Evolutionary conservation across 176 grass and related monocot genomes (phyloP).

Genomic region (bread wheat (Triticum aestivum)): IWGSC_CS_RefSeq_v2.1 NC_057809.1:506762361-506762860

Average conservation of each 20-base stretch:
- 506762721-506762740: neutral
- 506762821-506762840: conserved; percentile 85
- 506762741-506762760: neutral
- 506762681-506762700: conserved; percentile 73
- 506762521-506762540: neutral
- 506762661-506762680: conserved; percentile 99
- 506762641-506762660: conserved; percentile 91
- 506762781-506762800: neutral
- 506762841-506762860: conserved; percentile 98
- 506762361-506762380: conserved; percentile 91
- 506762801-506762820: conserved; percentile 16
- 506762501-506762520: conserved; percentile 12
- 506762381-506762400: conserved; percentile 98
- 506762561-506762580: conserved; percentile 11
- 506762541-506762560: neutral
- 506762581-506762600: conserved; percentile 4
- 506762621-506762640: conserved; percentile 28
- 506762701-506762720: conserved; percentile 24
- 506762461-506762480: conserved; percentile 99
- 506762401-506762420: conserved; percentile 99
- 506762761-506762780: neutral
- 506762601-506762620: neutral
- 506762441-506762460: conserved; percentile 97
- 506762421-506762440: conserved; percentile 95
- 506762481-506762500: conserved; percentile 87